Percentiles rank a stretch among this genome's conserved stretches.
Evolutionary conservation across 2,329 filamentous ascomycete genomes (phyloP).

Genomic region (Lachnellula subtilissima): DNA sequence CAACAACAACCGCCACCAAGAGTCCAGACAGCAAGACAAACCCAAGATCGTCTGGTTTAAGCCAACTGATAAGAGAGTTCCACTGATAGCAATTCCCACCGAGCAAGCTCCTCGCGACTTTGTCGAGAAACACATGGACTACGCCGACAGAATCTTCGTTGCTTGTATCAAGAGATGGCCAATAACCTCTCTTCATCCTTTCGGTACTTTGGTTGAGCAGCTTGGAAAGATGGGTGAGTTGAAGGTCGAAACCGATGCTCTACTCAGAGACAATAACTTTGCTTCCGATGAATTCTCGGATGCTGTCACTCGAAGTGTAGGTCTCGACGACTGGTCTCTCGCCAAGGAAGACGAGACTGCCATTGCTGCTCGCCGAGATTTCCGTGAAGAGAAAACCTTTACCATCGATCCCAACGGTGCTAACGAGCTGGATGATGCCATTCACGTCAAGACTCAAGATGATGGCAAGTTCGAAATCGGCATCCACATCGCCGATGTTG

Average conservation of each 20-base stretch:
- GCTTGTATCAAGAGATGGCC: slow-evolving; percentile 99
- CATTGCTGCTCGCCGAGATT: slow-evolving; percentile 75
- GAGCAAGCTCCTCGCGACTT: slow-evolving; percentile 97
- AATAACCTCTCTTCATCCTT: slow-evolving; percentile 98
- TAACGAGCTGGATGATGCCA: slow-evolving; percentile 83
- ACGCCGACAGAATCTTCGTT: slow-evolving; percentile 96
- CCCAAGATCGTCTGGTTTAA: slow-evolving; percentile 99
- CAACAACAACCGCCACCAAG: slow-evolving; percentile 62
- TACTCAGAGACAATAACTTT: slow-evolving; percentile 98
- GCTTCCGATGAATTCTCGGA: slow-evolving; percentile 96
- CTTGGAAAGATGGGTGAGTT: slow-evolving; percentile 96
- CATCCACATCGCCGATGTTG: slow-evolving; percentile 89
- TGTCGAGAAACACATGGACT: slow-evolving; percentile 96
- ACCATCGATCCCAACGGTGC: slow-evolving; percentile 88
- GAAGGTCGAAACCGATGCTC: slow-evolving; percentile 94
- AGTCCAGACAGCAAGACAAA: slow-evolving; percentile 85
- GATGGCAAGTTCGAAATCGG: slow-evolving; percentile 91
- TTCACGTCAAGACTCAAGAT: slow-evolving; percentile 79
- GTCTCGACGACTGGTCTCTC: slow-evolving; percentile 86
- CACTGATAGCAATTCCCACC: slow-evolving; percentile 94
- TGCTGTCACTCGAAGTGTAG: slow-evolving; percentile 87
- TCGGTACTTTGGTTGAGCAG: slow-evolving; percentile 94
- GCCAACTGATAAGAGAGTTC: slow-evolving; percentile 97
- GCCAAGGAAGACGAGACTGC: slow-evolving; percentile 74
- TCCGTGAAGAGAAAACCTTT: slow-evolving; percentile 82